Evolutionary conservation across 805 yeast species (phyloP).

Genomic region (Myxozyma neglecta): DNA sequence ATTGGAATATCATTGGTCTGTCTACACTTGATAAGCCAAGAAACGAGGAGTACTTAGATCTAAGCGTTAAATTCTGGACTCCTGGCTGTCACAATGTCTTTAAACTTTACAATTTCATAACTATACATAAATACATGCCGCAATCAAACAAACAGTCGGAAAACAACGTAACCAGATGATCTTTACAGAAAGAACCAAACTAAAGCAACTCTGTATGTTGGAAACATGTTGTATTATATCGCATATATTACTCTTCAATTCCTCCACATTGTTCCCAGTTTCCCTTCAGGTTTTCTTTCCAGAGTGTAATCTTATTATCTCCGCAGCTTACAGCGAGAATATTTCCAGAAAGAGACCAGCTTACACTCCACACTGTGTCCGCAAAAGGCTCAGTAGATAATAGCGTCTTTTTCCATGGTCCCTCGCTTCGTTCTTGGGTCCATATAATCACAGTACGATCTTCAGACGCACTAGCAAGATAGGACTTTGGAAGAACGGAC

Average conservation of each 20-base stretch:
- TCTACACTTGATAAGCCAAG: too few species aligned
- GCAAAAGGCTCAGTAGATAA: slow-evolving; percentile 82
- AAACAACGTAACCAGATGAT: background rate
- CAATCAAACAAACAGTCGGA: background rate
- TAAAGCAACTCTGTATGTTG: background rate
- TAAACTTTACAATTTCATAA: background rate
- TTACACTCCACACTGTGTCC: slow-evolving; percentile 97
- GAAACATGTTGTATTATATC: background rate
- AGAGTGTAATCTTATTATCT: slow-evolving; percentile 89
- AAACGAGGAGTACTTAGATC: too few species aligned
- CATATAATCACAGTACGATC: slow-evolving; percentile 93
- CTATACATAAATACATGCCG: background rate
- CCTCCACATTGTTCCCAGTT: slow-evolving; percentile 98
- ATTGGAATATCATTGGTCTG: too few species aligned
- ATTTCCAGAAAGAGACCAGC: slow-evolving; percentile 96
- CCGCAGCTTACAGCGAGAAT: slow-evolving; percentile 94
- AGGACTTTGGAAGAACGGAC: slow-evolving; percentile 77
- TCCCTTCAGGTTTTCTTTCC: slow-evolving; percentile 93
- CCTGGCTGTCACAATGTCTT: too few species aligned
- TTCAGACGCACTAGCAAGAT: slow-evolving; percentile 95
- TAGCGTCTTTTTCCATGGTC: slow-evolving; percentile 75
- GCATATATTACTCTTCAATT: slow-evolving; percentile 64
- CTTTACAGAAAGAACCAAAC: background rate
- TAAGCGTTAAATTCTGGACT: too few species aligned
- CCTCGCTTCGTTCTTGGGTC: slow-evolving; percentile 70